These are phyloP conservation scores for Exobasidium rhododendri DNA, from an alignment of 1,284 basidiomycete species.

Conservation along the genomic window DNA sequence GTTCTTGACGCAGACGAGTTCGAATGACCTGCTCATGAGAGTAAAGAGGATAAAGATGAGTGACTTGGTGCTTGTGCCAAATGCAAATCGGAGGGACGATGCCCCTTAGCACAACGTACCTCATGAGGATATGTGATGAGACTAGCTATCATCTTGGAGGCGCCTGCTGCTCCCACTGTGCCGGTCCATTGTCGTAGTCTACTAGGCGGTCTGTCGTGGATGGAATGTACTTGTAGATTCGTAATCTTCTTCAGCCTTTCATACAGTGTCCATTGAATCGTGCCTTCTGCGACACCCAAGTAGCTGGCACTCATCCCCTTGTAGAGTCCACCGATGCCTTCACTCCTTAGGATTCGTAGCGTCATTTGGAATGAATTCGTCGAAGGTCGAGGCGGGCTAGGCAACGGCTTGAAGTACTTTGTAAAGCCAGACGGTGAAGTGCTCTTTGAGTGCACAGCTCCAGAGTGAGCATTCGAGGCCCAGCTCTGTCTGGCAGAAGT, in stretches of 20 bases:
- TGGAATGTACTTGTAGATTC: background rate
- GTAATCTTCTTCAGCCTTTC: conserved; percentile 70
- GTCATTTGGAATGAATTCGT: conserved; percentile 64
- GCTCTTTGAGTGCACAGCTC: background rate
- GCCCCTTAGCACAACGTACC: too few species aligned
- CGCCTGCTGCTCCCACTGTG: conserved; percentile 85
- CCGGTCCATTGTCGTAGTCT: conserved; percentile 66
- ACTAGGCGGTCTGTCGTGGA: background rate
- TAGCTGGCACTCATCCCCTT: conserved; percentile 92
- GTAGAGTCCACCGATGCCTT: conserved; percentile 86
- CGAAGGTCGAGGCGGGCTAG: conserved; percentile 39
- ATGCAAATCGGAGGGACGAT: too few species aligned
- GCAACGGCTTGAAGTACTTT: conserved; percentile 34
- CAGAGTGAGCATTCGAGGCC: background rate
- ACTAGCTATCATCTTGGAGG: conserved; percentile 87
- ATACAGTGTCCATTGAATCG: conserved; percentile 97
- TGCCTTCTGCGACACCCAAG: conserved; percentile 91
- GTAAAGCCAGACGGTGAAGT: background rate
- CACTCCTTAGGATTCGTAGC: conserved; percentile 72
- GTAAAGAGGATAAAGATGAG: too few species aligned
- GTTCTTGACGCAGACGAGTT: conserved; percentile 77
- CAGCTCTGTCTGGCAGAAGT: conserved; percentile 5
- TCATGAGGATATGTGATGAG: conserved; percentile 96
- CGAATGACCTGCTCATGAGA: conserved; percentile 61
- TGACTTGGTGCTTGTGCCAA: too few species aligned